Evolutionary conservation across 2,329 filamentous ascomycete genomes (phyloP), one percentile per base, ranked within the genome.

Genomic region (Diplodia intermedia): DNA sequence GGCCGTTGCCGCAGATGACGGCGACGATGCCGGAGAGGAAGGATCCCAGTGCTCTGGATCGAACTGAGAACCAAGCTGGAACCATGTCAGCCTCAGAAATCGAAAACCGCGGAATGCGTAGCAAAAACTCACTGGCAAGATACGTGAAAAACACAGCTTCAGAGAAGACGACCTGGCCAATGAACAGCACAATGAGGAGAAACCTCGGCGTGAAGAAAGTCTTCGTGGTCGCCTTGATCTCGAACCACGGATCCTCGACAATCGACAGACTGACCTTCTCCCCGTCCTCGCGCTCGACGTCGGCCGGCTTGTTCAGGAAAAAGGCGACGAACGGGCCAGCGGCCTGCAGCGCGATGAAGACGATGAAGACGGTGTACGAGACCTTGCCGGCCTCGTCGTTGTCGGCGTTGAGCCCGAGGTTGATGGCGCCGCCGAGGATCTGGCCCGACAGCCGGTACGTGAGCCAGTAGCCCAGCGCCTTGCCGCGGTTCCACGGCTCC

Each of bases 121-220:
- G 23, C 9, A 0, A 1, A 20, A n/a, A 73, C 75, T 72, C 71
- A 76, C 82, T 70, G 9, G 83, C 82, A 8, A 89, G 80, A 68
- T 89, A 93, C 0, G 90, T 92, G 75, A 89, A 91, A 77, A 89
- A 91, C 0, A 92, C 89, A 0, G 90, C 87, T 75, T 92, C 90
- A 0, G 88, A 80, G 73, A 90, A 93, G 0, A 91, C 90, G 0
- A 88, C 88, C 71, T 92, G 89, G 0, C 88, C 88, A 47, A 93
- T 91, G 71, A 90, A 87, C 0, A 89, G 83, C 2, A 91, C 76
- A 1, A 91, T 82, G 0, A 91, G 80, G 0, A 91, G 80, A 67
- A 91, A 91, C 33, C 85, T 84, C 49, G 82, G 86, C 1, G 81
- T 86, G 38, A 89, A 78, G 71, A 92, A 90, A 0, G 88, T 79